Evolutionary conservation across 2,329 filamentous ascomycete genomes (phyloP).

Genomic region (Fusarium sp.): DNA sequence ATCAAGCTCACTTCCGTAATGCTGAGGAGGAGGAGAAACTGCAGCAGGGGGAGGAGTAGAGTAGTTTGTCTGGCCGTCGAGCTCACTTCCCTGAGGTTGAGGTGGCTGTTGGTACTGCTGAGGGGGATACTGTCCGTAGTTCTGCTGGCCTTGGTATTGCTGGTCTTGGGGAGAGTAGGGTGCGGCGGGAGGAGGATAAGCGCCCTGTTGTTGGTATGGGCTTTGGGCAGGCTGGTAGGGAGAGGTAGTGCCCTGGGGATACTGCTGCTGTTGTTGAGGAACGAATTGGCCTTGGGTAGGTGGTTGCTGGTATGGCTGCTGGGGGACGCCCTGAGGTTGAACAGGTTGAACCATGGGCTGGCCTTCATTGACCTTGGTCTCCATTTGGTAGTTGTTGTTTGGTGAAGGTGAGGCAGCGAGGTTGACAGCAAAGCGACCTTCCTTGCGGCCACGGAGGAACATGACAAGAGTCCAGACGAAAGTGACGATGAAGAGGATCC

Average conservation of each 20-base stretch:
- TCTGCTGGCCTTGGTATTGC: conserved; percentile 25
- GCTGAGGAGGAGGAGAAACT: conserved; percentile 1
- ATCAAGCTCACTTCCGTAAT: conserved; percentile 26
- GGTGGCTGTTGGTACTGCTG: conserved; percentile 36
- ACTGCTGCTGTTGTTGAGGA: conserved; percentile 21
- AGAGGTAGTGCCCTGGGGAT: conserved; percentile 14
- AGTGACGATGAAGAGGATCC: conserved; percentile 50
- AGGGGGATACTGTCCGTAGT: conserved; percentile 31
- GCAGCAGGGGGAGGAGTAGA: conserved; percentile 18
- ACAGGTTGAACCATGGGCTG: conserved; percentile 32
- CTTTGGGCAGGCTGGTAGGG: conserved; percentile 37
- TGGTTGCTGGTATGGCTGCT: conserved; percentile 39
- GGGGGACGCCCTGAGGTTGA: conserved; percentile 21
- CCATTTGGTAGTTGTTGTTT: conserved; percentile 45
- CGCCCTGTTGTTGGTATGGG: conserved; percentile 42
- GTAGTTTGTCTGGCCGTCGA: conserved; percentile 25
- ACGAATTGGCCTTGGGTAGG: conserved; percentile 7
- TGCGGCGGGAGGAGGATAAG: conserved; percentile 36
- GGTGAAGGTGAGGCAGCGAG: conserved; percentile 7
- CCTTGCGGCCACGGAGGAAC: conserved; percentile 50
- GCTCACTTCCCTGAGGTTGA: conserved; percentile 22
- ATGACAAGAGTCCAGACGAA: conserved; percentile 48
- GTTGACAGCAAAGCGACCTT: conserved; percentile 46
- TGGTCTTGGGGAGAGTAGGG: conserved; percentile 38
- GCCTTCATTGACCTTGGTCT: conserved; percentile 44